A percentile compares a stretch with the other conserved stretches of the same genome.
Conservation (phyloP, 495 filamentous ascomycete genomes). For the Chaetomidium leptoderma region DNA sequence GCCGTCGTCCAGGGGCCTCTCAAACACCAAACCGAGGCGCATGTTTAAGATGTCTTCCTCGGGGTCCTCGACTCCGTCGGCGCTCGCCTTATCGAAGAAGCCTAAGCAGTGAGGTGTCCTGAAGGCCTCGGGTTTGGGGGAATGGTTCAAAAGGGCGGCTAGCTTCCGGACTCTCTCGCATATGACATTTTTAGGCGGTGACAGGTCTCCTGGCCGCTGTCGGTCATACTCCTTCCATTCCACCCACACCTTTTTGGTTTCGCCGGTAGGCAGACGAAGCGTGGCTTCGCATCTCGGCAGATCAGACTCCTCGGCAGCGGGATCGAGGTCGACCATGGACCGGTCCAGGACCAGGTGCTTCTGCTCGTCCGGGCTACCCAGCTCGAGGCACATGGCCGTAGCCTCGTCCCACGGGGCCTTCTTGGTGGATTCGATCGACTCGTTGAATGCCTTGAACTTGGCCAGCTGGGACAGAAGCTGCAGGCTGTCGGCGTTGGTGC, state of each 20-base stretch:
- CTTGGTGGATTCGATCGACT: conserved; percentile 36
- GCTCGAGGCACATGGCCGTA: conserved; percentile 32
- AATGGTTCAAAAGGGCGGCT: conserved; percentile 39
- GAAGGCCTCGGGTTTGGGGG: conserved; percentile 41
- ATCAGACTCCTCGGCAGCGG: conserved; percentile 28
- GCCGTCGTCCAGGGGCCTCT: conserved; percentile 29
- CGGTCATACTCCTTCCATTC: conserved; percentile 48
- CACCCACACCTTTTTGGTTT: conserved; percentile 38
- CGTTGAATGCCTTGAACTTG: conserved; percentile 48
- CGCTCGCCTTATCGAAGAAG: conserved; percentile 39
- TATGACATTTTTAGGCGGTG: conserved; percentile 34
- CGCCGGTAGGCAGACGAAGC: conserved; percentile 25
- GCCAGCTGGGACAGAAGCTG: conserved; percentile 40
- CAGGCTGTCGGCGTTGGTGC: conserved; percentile 32
- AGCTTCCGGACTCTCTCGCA: conserved; percentile 37
- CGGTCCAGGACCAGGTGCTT: conserved; percentile 33
- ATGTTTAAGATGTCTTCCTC: conserved; percentile 36
- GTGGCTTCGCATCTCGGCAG: conserved; percentile 35
- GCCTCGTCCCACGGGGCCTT: conserved; percentile 30
- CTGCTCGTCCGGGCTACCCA: conserved; percentile 30
- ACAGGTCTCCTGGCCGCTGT: conserved; percentile 30
- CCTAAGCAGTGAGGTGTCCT: conserved; percentile 43
- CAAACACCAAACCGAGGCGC: conserved; percentile 38
- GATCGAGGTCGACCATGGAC: conserved; percentile 29
- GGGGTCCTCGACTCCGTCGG: conserved; percentile 20